Base-by-base conservation (phyloP, 139 green algal genomes). In the Pleodorina starrii region DNA sequence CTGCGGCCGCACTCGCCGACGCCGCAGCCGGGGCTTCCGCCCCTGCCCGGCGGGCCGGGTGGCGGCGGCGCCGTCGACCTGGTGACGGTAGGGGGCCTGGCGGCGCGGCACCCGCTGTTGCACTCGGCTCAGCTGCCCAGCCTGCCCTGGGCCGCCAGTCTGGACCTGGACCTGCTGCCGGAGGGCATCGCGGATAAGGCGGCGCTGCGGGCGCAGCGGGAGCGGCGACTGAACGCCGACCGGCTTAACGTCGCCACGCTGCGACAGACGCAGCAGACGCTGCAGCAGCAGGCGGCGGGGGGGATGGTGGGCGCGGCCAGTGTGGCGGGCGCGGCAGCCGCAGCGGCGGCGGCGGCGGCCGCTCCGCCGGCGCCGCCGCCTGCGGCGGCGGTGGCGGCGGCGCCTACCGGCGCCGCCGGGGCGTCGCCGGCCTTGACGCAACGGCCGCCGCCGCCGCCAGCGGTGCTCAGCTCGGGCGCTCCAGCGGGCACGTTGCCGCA, bases 81-180 rank as follows among this genome's bases (percentile, higher is more conserved):
- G 40, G 11, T 44, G 44, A 9, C 38, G 23, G 57, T 42, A 42
- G 4, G 60, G 81, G 19, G 38, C 0, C n/a, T 78, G 60, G 63
- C 60, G 63, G 11, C 43, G 16, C 81, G 81, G 0, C 81, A 87
- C 60, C 81, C 81, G 81, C 11, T 87, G 60, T 60, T 87, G 32
- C 60, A 68, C 44, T 63, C 42, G 42, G 23, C 60, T 11, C 86
- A 85, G 46, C 14, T 17, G 44, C 44, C 59, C 0, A 42, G 72
- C 27, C 0, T 54, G 25, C 75, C 77, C 1, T 91, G 87, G 87
- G 87, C 87, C 0, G 77, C 63, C 19, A 43, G n/a, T 0, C 66
- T 91, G 66, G 87, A 91, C 40, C 46, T 91, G 16, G 84, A 84
- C 9, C 68, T 87, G 46, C 48, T 91, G 35, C 87, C 87, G 17